Conservation (phyloP, 2,329 filamentous ascomycete genomes). For the Ophiostoma fasciatum region DNA sequence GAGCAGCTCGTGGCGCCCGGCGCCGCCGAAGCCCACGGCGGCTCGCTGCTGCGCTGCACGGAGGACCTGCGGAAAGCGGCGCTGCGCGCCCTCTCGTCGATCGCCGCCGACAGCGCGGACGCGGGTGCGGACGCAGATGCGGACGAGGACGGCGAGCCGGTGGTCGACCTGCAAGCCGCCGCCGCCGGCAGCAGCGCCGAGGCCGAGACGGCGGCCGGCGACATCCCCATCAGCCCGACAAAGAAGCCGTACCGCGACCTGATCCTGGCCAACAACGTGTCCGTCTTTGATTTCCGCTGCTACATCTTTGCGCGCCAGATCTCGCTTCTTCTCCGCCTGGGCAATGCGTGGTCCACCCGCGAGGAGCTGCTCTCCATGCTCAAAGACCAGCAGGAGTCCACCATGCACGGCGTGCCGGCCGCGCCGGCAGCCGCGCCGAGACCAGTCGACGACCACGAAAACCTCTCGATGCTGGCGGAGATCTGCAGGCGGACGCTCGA, state of each 20-base stretch:
- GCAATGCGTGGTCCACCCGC: slow-evolving; percentile 52
- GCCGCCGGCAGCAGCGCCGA: slow-evolving; percentile 8
- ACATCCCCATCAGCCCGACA: slow-evolving; percentile 46
- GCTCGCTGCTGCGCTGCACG: slow-evolving; percentile 56
- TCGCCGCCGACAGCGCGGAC: slow-evolving; percentile 13
- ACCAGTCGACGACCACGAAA: slow-evolving; percentile 49
- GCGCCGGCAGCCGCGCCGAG: slow-evolving; percentile 31
- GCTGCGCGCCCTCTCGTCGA: slow-evolving; percentile 32
- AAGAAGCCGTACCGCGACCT: slow-evolving; percentile 80
- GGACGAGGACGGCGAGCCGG: slow-evolving; percentile 27
- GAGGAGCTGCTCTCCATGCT: slow-evolving; percentile 49
- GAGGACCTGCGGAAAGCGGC: slow-evolving; percentile 53
- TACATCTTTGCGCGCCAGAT: slow-evolving; percentile 91
- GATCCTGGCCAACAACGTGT: slow-evolving; percentile 89
- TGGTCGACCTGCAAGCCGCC: slow-evolving; percentile 35
- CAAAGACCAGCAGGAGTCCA: slow-evolving; percentile 44
- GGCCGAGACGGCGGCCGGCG: slow-evolving; percentile 18
- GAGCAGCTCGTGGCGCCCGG: slow-evolving; percentile 44
- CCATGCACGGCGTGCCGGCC: slow-evolving; percentile 38
- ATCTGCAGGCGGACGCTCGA: slow-evolving; percentile 69
- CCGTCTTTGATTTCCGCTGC: slow-evolving; percentile 84
- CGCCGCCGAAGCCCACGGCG: slow-evolving; percentile 47
- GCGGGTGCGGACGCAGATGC: too few relatives aligned
- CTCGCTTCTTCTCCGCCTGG: slow-evolving; percentile 63
- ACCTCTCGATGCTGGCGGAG: slow-evolving; percentile 68